phyloP scores from a whole-genome alignment of 345 rosid species.

The Eutrema yunnanense region DNA sequence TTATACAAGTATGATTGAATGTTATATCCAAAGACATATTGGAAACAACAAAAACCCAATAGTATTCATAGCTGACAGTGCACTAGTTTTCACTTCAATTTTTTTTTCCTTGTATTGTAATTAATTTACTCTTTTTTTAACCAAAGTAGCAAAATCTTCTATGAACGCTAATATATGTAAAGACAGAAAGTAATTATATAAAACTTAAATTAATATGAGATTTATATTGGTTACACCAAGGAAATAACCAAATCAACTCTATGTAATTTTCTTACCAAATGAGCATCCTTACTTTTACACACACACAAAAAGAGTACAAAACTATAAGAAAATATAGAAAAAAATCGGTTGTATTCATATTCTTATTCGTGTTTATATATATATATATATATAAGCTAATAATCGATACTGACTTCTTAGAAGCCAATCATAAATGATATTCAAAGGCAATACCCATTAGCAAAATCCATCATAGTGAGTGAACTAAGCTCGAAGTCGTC shows the following conservation, averaged over 20 bases:
- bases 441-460: constrained; percentile 32
- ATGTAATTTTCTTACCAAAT: not conserved
- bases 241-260: not conserved
- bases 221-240: not conserved
- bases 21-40: too few relatives aligned
- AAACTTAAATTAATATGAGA: not conserved
- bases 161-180: not conserved
- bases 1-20: too few relatives aligned
- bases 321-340: not conserved
- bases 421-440: not conserved
- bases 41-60: not conserved
- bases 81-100: too few relatives aligned
- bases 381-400: not conserved
- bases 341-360: not conserved
- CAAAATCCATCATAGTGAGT: constrained; percentile 34
- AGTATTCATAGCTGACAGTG: not conserved
- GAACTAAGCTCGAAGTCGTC: constrained; percentile 33
- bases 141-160: not conserved
- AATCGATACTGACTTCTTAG: not conserved
- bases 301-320: not conserved
- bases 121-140: too few relatives aligned
- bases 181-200: not conserved
- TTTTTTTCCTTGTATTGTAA: too few relatives aligned
- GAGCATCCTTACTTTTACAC: constrained; percentile 7
- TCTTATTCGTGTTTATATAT: constrained; percentile 4